phyloP scores from a whole-genome alignment of 495 filamentous ascomycete genomes.

The Mytilinidion resinicola region DNA sequence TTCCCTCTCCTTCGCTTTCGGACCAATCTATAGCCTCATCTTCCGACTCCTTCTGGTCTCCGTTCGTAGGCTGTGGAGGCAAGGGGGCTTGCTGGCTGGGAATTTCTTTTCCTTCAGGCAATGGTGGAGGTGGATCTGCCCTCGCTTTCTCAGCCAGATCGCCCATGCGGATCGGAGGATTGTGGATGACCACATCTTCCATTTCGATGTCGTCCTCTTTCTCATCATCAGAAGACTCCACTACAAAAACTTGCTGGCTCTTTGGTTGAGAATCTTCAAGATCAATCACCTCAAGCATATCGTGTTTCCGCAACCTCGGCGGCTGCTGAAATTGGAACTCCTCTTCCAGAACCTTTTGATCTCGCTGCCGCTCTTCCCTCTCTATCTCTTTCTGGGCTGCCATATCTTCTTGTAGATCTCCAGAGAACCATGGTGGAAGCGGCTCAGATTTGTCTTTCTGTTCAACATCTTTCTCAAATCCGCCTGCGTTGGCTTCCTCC shows the following conservation, averaged over 20 bases:
- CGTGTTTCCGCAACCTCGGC: conserved; percentile 38
- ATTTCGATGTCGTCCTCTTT: conserved; percentile 42
- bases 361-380: conserved; percentile 26
- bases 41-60: conserved; percentile 16
- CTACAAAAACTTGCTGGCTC: conserved; percentile 29
- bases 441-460: conserved; percentile 49
- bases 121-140: conserved; percentile 37
- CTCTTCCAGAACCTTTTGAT: conserved; percentile 21
- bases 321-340: conserved; percentile 36
- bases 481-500: conserved; percentile 57
- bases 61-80: neutral
- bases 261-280: conserved; percentile 25
- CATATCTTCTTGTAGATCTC: conserved; percentile 34
- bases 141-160: conserved; percentile 39
- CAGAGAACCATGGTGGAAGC: conserved; percentile 82
- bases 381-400: conserved; percentile 34
- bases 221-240: conserved; percentile 42
- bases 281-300: conserved; percentile 31
- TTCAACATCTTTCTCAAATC: conserved; percentile 53
- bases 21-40: conserved; percentile 38
- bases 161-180: conserved; percentile 35
- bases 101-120: conserved; percentile 6
- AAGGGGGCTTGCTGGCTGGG: conserved; percentile 4
- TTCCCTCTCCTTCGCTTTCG: conserved; percentile 36
- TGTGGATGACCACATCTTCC: conserved; percentile 38